Evolutionary conservation across 192 early-diverging fungal genomes (phyloP), one percentile per base, ranked within the genome.

Genomic region (Oehlia diaphana): DNA sequence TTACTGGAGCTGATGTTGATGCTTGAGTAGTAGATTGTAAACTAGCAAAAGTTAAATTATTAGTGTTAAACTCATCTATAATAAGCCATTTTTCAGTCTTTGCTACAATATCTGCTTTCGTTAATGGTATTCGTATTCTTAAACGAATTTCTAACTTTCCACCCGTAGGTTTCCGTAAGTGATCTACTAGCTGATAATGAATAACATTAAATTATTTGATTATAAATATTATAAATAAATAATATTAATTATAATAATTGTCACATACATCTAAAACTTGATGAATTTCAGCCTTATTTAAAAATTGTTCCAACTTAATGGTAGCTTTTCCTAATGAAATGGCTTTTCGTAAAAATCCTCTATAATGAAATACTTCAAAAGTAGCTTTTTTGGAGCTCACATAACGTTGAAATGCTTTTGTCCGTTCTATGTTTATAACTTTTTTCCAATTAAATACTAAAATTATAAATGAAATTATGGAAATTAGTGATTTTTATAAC

Each of bases 331-430:
- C 95, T 9, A 96, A 50, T 42, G 83, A 83, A 79, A 91, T 80
- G 79, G 83, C 83, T 72, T 85, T 82, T 71, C 83, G 82, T 47
- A 91, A 85, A 53, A 91, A 67, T n/a, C 92, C 90, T 28, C 85
- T 87, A 26, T 89, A 86, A 63, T 93, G 91, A 72, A 84, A 92
- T 2, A 95, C 89, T 76, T 93, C 92, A 80, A 96, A 90, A 0
- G 86, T 86, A 0, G 88, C 86, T 76, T 93, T 92, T 75, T 91
- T 91, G n/a, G 90, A 78, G 77, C 93, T 90, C 2, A 94, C 71
- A 83, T 90, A 89, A 26, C 93, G 75, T 74, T 89, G 81, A 74
- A 94, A 94, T 9, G 79, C 72, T 63, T 88, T 85, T 2, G 83
- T 81, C 9, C 94, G 85, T 16, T 87, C 87, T 74, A 96, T 93